Evolutionary conservation across 73 alveolate genomes (phyloP).

Genomic region (Urostyla sp.): DNA sequence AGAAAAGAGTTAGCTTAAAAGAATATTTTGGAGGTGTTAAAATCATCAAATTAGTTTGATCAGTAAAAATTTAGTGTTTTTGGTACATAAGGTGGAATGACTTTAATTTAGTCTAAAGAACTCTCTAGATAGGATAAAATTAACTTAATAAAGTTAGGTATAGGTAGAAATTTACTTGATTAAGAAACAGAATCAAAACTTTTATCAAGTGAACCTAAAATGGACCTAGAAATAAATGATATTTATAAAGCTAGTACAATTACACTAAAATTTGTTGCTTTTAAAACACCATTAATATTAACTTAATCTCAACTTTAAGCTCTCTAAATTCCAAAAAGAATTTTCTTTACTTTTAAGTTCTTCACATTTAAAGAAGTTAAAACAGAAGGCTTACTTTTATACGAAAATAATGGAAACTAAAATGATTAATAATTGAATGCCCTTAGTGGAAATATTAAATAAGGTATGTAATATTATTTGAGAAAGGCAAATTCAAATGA

Average conservation of each 20-base stretch:
- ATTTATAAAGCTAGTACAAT: conserved; percentile 56
- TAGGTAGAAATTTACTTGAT: conserved; percentile 40
- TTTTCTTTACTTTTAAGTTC: conserved; percentile 63
- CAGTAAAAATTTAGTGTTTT: conserved; percentile 36
- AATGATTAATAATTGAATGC: too few species aligned
- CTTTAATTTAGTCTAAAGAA: conserved; percentile 31
- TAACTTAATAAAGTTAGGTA: conserved; percentile 41
- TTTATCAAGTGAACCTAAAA: conserved; percentile 50
- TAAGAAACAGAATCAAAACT: conserved; percentile 61
- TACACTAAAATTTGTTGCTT: conserved; percentile 56
- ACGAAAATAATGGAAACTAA: too few species aligned
- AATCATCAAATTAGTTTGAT: neutral
- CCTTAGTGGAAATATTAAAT: too few species aligned
- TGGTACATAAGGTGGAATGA: conserved; percentile 43
- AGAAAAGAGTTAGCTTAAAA: conserved; percentile 31
- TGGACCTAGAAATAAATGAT: conserved; percentile 55
- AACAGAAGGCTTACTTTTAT: too few species aligned
- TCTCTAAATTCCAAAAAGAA: conserved; percentile 24
- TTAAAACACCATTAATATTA: conserved; percentile 59
- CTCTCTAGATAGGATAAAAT: conserved; percentile 58
- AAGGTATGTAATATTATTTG: neutral
- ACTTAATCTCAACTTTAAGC: conserved; percentile 1
- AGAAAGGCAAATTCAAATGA: neutral
- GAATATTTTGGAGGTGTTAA: conserved; percentile 1
- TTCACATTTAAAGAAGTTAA: conserved; percentile 44